Evolutionary conservation across 208 protist species (phyloP), one percentile per base, ranked within the genome.

Genomic region (Trypanosoma rangeli): DNA sequence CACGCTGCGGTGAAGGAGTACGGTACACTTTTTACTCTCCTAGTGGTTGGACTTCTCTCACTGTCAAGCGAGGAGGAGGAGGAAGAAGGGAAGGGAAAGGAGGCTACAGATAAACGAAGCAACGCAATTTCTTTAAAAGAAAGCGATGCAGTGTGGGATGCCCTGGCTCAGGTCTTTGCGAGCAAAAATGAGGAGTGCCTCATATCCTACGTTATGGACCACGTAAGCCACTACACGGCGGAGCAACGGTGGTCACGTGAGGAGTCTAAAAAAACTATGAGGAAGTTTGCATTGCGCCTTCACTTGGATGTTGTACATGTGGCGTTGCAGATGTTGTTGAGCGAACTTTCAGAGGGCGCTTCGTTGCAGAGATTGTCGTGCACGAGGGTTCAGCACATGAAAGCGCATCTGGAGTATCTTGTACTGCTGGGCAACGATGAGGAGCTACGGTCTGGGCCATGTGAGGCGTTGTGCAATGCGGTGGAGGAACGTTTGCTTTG

Each of bases 401-500:
- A 49, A 13, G 15, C 64, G 8, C 52, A 66, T 28, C 31, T 77
- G 33, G 57, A 70, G 22, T 77, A 61, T 49, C 49, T 71, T 24
- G 57, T 71, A 46, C 44, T 31, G n/a, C 22, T 77, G 13, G 26
- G 48, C 29, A 48, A 24, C 12, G 29, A 68, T 44, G 42, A 33
- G 13, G 37, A 44, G 5, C 20, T 62, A n/a, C 26, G 28, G 2
- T 35, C 49, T 22, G 24, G 8, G 12, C 12, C 3, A 9, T 26
- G 59, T 37, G 28, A 26, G 16, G 26, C 59, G 16, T 26, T 59
- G 28, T 61, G 44, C 48, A 13, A 33, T 9, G 7, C 59, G 1
- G 49, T 77, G 33, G 72, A 77, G 29, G 16, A 39, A 2, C n/a
- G 48, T 24, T 49, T 77, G 8, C 59, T 77, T 61, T 18, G 52